Base-by-base conservation (phyloP, 495 filamentous ascomycete species). In the Neurospora sp. region DNA sequence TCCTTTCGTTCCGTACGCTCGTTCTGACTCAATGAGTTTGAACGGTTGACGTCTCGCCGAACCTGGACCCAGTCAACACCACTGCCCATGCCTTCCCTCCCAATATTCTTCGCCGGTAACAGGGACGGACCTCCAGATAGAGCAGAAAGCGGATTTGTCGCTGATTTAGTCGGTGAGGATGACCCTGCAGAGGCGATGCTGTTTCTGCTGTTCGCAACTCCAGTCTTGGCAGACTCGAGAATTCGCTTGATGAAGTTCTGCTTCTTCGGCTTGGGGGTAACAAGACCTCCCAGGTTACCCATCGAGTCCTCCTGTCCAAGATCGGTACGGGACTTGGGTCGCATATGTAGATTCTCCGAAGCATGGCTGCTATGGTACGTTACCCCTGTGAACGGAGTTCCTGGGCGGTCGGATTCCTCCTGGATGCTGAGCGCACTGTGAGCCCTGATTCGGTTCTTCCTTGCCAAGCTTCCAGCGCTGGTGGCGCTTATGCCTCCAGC, bases 161-260 rank as follows among this genome's bases (percentile, higher is more conserved):
- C 7, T 18, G 53, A 66, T 66, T 66, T 66, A 0, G 61, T 8
- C 3, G 73, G 69, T 14, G 75, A 71, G 0, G 79, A 74, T 8
- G 81, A 78, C 46, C 90, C 89, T 5, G 88, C 86, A 35, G 88
- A 86, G 31, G 90, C 91, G 70, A 97, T 94, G 74, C 91, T 96
- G 71, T 92, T 94, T 75, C 96, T 89, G 37, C 93, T 92, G 77
- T 90, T 95, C 2, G 96, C 96, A 11, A 97, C 94, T 16, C 92
- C 92, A 0, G 96, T 97, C 82, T 96, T 97, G 12, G 95, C 96
- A 11, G 93, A 92, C 72, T 98, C 95, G 42, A 98, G 88, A 70
- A 99, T 94, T 76, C 96, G 96, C 82, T 96, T 97, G 82, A 99
- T 93, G 78, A 99, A 97, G 27, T 95, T 95, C 48, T 89, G 90